These are phyloP conservation scores for Barnettozyma vustinii DNA, from an alignment of 805 yeast genomes.

Conservation along the genomic window DNA sequence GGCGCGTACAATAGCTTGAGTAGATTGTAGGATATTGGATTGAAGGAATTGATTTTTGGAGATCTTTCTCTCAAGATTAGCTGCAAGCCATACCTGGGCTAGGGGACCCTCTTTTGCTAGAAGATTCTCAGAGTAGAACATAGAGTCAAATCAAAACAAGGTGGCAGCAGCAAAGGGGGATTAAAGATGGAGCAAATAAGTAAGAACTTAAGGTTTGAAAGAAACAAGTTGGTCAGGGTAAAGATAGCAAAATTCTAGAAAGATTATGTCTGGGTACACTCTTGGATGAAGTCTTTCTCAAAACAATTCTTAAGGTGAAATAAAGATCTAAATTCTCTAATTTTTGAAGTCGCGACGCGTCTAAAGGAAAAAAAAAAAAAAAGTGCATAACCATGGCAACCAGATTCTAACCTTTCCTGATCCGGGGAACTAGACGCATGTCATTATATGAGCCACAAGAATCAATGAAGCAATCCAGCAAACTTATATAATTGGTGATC, in stretches of 20 bases:
- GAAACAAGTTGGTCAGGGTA: not conserved
- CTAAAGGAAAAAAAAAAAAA: too few relatives aligned
- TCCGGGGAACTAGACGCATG: not conserved
- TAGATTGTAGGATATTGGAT: slow-evolving; percentile 65
- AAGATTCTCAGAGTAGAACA: slow-evolving; percentile 48
- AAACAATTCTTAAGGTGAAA: not conserved
- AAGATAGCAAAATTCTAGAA: too few relatives aligned
- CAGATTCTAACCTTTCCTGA: not conserved
- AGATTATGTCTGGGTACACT: not conserved
- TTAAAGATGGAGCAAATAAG: not conserved
- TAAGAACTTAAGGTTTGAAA: too few relatives aligned
- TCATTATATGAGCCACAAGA: too few relatives aligned
- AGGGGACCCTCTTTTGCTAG: slow-evolving; percentile 74
- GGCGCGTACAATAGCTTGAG: slow-evolving; percentile 53
- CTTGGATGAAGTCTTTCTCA: not conserved
- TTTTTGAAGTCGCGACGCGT: not conserved
- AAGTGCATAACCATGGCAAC: not conserved
- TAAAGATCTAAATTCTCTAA: not conserved
- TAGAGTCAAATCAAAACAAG: slow-evolving; percentile 12
- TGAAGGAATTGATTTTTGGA: slow-evolving; percentile 66
- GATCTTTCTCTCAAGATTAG: slow-evolving; percentile 75
- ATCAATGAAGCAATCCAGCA: too few relatives aligned
- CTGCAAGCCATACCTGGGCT: slow-evolving; percentile 90
- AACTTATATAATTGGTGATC: too few relatives aligned
- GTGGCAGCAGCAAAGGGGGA: not conserved